Percentiles rank a stretch among this genome's conserved stretches.
These are phyloP conservation scores for Dactylorhiza incarnata DNA, from an alignment of 106 monocot genomes.

Conservation along the genomic window DNA sequence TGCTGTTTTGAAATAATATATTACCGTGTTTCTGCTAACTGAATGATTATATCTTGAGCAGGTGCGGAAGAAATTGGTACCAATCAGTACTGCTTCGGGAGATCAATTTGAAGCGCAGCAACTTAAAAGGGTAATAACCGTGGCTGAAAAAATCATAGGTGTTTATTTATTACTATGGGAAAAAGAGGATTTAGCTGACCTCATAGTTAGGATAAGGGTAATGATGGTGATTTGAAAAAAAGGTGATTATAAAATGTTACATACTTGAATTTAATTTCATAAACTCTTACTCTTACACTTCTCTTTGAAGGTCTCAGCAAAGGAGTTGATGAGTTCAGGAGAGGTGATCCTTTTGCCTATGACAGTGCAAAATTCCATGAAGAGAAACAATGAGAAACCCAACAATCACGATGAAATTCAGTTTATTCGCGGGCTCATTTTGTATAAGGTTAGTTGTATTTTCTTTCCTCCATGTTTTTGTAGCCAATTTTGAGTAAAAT, in stretches of 20 bases:
- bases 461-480: not conserved
- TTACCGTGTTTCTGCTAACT: not conserved
- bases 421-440: slow-evolving; percentile 58
- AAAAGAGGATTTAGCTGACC: no score
- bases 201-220: no score
- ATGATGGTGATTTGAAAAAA: not conserved
- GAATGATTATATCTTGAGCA: slow-evolving; percentile 7
- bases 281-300: slow-evolving; percentile 3
- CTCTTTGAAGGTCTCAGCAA: slow-evolving; percentile 62
- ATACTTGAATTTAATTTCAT: not conserved
- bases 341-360: slow-evolving; percentile 68
- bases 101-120: slow-evolving; percentile 10
- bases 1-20: not conserved
- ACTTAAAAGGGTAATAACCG: slow-evolving; percentile 44
- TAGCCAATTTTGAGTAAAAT: slow-evolving; percentile 1
- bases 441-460: slow-evolving; percentile 57
- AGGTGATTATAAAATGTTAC: not conserved
- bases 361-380: slow-evolving; percentile 24
- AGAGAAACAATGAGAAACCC: slow-evolving; percentile 16
- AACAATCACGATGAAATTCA: slow-evolving; percentile 34
- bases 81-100: not conserved
- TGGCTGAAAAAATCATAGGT: no score
- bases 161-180: no score
- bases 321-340: slow-evolving; percentile 58
- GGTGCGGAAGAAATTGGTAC: slow-evolving; percentile 36